Conservation (phyloP, 371 early-diverging fungal species). For the Rhizopus stolonifer region DNA sequence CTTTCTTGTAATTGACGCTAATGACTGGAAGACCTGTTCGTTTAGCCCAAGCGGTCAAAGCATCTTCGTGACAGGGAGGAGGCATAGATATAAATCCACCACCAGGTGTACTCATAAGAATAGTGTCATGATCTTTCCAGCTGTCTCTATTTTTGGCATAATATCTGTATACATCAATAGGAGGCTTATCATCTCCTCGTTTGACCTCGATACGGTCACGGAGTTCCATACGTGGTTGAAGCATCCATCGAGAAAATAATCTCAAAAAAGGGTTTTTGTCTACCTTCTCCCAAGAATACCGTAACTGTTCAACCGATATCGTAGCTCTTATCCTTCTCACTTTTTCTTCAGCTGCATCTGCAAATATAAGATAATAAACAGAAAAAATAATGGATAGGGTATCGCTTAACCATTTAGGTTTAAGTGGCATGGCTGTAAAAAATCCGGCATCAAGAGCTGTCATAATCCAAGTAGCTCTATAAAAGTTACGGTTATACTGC, state of each 20-base stretch:
- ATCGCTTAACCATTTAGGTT: slow-evolving; percentile 75
- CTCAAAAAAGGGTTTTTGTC: slow-evolving; percentile 66
- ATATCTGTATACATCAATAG: slow-evolving; percentile 53
- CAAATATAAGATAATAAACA: slow-evolving; percentile 78
- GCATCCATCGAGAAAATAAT: slow-evolving; percentile 44
- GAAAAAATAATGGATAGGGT: slow-evolving; percentile 76
- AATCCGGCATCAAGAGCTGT: slow-evolving; percentile 95
- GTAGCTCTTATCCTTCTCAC: slow-evolving; percentile 77
- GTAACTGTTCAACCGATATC: slow-evolving; percentile 87
- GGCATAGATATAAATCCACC: slow-evolving; percentile 86
- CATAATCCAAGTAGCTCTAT: slow-evolving; percentile 89
- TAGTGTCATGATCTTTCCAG: slow-evolving; percentile 45
- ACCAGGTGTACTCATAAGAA: slow-evolving; percentile 82
- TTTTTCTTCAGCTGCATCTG: slow-evolving; percentile 85
- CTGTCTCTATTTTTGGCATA: slow-evolving; percentile 43
- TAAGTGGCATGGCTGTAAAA: slow-evolving; percentile 85
- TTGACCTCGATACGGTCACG: slow-evolving; percentile 55
- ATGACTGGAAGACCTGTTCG: slow-evolving; percentile 68
- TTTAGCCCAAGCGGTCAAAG: slow-evolving; percentile 68
- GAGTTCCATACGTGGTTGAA: slow-evolving; percentile 53
- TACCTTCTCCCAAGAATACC: slow-evolving; percentile 89
- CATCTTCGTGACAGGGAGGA: slow-evolving; percentile 73
- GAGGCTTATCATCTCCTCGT: slow-evolving; percentile 41
- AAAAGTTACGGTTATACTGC: slow-evolving; percentile 90
- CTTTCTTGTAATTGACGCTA: slow-evolving; percentile 91